phyloP scores from a whole-genome alignment of 345 rosid genomes.

The Eucalyptus erythrocorys region DNA sequence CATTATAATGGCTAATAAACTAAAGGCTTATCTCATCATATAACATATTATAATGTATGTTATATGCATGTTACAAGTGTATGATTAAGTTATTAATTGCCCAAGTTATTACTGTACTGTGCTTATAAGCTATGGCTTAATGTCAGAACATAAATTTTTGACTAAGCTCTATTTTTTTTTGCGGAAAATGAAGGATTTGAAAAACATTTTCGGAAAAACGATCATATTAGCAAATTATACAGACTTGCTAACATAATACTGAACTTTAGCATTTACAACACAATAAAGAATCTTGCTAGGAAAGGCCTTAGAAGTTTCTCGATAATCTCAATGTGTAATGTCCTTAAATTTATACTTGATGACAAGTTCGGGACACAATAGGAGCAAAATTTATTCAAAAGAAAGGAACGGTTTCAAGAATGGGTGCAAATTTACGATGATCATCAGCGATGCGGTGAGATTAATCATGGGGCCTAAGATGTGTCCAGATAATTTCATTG shows the following conservation, averaged over 20 bases:
- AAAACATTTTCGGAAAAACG: accelerated
- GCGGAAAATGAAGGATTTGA: background rate
- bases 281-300: background rate
- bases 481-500: too few species aligned
- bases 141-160: background rate
- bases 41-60: background rate
- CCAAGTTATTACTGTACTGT: background rate
- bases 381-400: background rate
- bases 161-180: background rate
- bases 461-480: too few species aligned
- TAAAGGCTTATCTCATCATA: background rate
- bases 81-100: background rate
- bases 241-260: background rate
- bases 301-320: background rate
- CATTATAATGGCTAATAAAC: background rate
- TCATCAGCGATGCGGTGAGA: too few species aligned
- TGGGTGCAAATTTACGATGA: background rate
- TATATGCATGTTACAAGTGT: background rate
- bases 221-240: too few species aligned
- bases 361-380: background rate
- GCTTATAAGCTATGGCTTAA: background rate
- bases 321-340: background rate
- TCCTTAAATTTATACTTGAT: background rate
- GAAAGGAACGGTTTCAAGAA: too few species aligned
- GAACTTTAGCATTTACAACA: background rate